Conservation (phyloP, 768 basidiomycete species). For the Rhizopogon sp. region DNA sequence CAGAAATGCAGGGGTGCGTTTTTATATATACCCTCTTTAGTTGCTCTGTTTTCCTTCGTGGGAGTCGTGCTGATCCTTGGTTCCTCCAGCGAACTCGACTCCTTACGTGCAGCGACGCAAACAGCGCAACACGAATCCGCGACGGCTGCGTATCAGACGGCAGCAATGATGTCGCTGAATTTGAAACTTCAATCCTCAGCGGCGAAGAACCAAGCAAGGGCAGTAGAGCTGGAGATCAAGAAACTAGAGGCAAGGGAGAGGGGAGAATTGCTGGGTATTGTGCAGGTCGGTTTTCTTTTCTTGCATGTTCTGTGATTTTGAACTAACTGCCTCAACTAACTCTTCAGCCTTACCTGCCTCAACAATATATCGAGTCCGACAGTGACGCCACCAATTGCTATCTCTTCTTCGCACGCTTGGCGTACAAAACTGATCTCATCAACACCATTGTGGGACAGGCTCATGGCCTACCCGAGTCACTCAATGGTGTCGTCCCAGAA, state of each 20-base stretch:
- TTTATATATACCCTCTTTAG: not conserved
- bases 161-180: conserved; percentile 91
- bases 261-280: conserved; percentile 71
- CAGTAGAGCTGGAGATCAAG: conserved; percentile 85
- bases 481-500: conserved; percentile 80
- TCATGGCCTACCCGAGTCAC: conserved; percentile 79
- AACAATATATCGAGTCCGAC: conserved; percentile 86
- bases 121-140: conserved; percentile 81
- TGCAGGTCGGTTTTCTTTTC: conserved; percentile 52
- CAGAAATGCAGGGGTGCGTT: conserved; percentile 71
- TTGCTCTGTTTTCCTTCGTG: not conserved
- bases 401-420: conserved; percentile 89
- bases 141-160: conserved; percentile 80
- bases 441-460: conserved; percentile 76
- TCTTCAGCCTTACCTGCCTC: conserved; percentile 81
- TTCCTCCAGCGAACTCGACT: conserved; percentile 73
- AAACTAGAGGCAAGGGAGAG: conserved; percentile 82
- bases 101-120: conserved; percentile 78
- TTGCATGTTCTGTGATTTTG: not conserved
- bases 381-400: conserved; percentile 85
- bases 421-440: conserved; percentile 83
- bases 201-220: conserved; percentile 84
- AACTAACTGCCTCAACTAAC: not conserved
- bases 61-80: not conserved
- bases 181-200: conserved; percentile 90